Conservation (phyloP, 2,329 filamentous ascomycete species). For the Pseudovirgaria hyperparasitica region DNA sequence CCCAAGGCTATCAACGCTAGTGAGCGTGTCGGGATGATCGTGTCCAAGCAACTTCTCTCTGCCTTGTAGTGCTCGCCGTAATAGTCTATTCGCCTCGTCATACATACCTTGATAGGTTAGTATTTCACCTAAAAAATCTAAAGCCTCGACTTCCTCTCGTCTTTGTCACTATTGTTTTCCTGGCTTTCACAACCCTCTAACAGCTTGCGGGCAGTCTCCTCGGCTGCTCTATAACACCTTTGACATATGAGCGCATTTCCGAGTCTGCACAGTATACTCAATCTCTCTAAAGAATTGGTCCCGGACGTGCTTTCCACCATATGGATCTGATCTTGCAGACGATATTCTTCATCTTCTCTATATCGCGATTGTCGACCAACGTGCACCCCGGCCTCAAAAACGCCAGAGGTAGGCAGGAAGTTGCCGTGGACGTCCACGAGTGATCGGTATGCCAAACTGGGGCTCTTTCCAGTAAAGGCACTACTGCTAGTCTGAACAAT, state of each 20-base stretch:
- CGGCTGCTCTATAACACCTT: conserved; percentile 10
- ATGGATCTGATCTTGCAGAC: conserved; percentile 7
- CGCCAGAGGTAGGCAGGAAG: no score
- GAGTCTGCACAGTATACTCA: conserved; percentile 5
- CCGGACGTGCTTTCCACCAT: conserved; percentile 4
- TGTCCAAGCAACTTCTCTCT: conserved; percentile 5
- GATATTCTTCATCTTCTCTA: conserved; percentile 9
- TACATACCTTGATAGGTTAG: conserved; percentile 4
- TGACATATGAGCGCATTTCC: conserved; percentile 6
- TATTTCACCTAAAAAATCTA: conserved; percentile 7
- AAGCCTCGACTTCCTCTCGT: conserved; percentile 5
- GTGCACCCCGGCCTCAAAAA: no score
- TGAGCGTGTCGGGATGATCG: conserved; percentile 4
- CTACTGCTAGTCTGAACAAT: no score
- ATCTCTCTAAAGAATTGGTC: conserved; percentile 2
- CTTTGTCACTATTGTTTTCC: conserved; percentile 3
- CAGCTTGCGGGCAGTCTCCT: conserved; percentile 8
- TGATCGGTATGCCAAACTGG: no score
- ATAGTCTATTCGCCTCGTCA: conserved; percentile 7
- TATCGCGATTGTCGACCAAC: conserved; percentile 10
- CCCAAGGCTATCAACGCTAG: conserved; percentile 3
- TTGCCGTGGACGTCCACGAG: no score
- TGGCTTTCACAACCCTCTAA: conserved; percentile 6
- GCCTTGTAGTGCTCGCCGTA: conserved; percentile 5
- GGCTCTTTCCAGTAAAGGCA: no score